Evolutionary conservation across 495 filamentous ascomycete species (phyloP), one percentile per base, ranked within the genome.

Genomic region (Terfezia boudieri): DNA sequence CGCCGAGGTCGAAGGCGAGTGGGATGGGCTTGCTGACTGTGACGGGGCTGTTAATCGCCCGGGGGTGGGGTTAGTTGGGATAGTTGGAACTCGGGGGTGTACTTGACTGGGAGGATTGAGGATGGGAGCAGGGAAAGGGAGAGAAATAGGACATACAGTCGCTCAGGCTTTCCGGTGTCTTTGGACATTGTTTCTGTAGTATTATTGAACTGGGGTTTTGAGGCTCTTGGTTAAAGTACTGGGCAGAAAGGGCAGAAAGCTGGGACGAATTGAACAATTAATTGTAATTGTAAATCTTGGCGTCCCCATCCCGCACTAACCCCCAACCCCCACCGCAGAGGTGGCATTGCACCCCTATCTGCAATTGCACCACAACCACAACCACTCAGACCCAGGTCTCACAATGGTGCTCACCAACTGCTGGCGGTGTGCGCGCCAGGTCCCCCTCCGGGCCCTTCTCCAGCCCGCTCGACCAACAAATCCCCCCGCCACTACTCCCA

Each of bases 1-100:
- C 77, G 58, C 86, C 87, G 11, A 94, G 78, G 69, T 94, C 86
- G 73, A 92, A 94, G 64, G 81, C 85, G 72, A 89, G 89, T 46
- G 85, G 88, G 1, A 78, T 92, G 0, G 85, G 83, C 66, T 88
- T 87, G 32, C 77, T 71, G 67, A 88, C 82, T 9, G 73, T 79
- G 56, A 87, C 74, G 22, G 71, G 67, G 36, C 73, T 76, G 57
- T 37, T 46, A 20, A 38, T 51, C 20, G 20, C 16, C 12, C 12
- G 41, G 43, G 37, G 36, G 41, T 36, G 16, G 37, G 20, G 7
- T 35, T 37, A 9, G 46, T 12, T 37, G 10, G 14, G 32, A 9
- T 12, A 37, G 22, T 20, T 20, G 0, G 20, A 20, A 20, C 20
- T 20, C 20, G 20, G 20, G 20, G 2, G 26, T 32, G 26, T 32